These are phyloP conservation scores for Bryoglossum gracile DNA, from an alignment of 495 filamentous ascomycete species.

Conservation along the genomic window DNA sequence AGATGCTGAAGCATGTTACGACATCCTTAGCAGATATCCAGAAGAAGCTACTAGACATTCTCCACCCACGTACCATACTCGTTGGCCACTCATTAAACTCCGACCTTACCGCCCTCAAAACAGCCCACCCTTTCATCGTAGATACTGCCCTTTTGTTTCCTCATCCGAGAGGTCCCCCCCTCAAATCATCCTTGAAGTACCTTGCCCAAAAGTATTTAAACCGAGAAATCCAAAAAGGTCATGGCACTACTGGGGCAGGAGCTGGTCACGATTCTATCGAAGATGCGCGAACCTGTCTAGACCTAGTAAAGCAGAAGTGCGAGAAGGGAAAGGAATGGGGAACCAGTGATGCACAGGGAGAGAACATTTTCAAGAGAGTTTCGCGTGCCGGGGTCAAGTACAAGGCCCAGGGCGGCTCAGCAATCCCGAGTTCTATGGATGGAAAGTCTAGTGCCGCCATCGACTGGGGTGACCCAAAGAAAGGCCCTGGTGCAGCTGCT, in stretches of 20 bases:
- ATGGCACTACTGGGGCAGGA: conserved; percentile 39
- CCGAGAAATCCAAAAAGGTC: conserved; percentile 78
- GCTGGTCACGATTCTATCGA: conserved; percentile 84
- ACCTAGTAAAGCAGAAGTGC: conserved; percentile 91
- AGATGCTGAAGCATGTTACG: conserved; percentile 69
- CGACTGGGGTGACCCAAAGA: conserved; percentile 78
- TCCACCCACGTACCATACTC: conserved; percentile 71
- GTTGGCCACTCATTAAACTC: conserved; percentile 90
- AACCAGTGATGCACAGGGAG: conserved; percentile 60
- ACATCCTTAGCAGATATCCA: conserved; percentile 85
- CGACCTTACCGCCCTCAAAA: conserved; percentile 72
- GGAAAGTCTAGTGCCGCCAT: conserved; percentile 72
- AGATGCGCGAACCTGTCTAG: conserved; percentile 82
- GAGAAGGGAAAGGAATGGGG: conserved; percentile 84
- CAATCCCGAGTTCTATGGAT: conserved; percentile 36
- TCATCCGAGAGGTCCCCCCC: conserved; percentile 65
- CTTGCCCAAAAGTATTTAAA: conserved; percentile 71
- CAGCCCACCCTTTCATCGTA: conserved; percentile 87
- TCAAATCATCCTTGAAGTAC: conserved; percentile 73
- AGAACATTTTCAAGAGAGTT: conserved; percentile 84
- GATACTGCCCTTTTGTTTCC: conserved; percentile 85
- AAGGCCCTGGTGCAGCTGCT: conserved; percentile 65
- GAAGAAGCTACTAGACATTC: conserved; percentile 57
- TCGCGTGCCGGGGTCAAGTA: conserved; percentile 46
- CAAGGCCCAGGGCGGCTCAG: conserved; percentile 45